These are phyloP conservation scores for Aphanomyces euteiches DNA, from an alignment of 352 stramenopile species.

Conservation along the genomic window DNA sequence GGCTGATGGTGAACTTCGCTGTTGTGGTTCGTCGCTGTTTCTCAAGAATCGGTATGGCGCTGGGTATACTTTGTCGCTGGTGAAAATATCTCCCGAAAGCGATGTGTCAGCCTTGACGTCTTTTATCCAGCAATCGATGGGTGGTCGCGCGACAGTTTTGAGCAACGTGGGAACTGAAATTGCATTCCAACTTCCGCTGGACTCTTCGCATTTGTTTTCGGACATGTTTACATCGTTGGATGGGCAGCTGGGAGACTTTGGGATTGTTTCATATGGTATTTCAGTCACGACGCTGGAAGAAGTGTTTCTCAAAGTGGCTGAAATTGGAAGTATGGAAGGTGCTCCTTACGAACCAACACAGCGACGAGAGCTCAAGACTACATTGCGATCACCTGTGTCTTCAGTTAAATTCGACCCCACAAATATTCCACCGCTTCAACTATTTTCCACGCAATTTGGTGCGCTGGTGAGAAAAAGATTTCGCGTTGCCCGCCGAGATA, in stretches of 20 bases:
- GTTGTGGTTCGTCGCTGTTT: slow-evolving; percentile 72
- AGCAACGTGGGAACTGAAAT: slow-evolving; percentile 74
- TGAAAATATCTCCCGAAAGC: slow-evolving; percentile 41
- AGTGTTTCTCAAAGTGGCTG: slow-evolving; percentile 89
- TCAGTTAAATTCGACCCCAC: not conserved
- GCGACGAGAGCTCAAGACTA: not conserved
- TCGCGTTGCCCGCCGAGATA: slow-evolving; percentile 49
- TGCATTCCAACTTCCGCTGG: slow-evolving; percentile 59
- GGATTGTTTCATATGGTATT: slow-evolving; percentile 56
- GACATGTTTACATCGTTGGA: slow-evolving; percentile 63
- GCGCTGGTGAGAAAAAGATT: slow-evolving; percentile 60
- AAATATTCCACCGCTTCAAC: not conserved
- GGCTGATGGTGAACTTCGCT: slow-evolving; percentile 53
- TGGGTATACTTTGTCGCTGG: slow-evolving; percentile 66
- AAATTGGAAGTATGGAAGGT: slow-evolving; percentile 41
- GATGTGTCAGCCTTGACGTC: slow-evolving; percentile 34
- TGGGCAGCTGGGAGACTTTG: slow-evolving; percentile 37
- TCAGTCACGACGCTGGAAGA: slow-evolving; percentile 90
- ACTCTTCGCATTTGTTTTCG: slow-evolving; percentile 46
- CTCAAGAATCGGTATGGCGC: slow-evolving; percentile 71
- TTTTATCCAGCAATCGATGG: slow-evolving; percentile 35
- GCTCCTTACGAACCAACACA: slow-evolving; percentile 24
- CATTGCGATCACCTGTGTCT: not conserved
- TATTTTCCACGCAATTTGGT: slow-evolving; percentile 44
- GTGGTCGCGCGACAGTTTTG: slow-evolving; percentile 43